Base-by-base conservation (phyloP, 2,329 filamentous ascomycete species). In the Pezicula neosporulosa region DNA sequence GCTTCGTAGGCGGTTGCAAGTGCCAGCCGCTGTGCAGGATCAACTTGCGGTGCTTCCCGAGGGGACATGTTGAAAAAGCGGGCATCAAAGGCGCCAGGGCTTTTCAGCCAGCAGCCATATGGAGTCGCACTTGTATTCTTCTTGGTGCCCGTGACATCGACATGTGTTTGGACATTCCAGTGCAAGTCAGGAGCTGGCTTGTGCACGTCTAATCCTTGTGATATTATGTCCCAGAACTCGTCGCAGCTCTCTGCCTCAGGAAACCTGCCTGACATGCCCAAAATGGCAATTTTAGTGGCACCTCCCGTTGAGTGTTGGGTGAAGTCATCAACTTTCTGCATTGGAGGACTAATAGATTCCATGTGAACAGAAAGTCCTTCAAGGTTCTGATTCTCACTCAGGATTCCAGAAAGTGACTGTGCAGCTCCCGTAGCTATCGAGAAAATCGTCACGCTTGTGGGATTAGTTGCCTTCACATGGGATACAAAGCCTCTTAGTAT, bases 51-150 rank as follows among this genome's bases (percentile, higher is more conserved):
- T 28, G 88, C 88, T 69, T 91, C 87, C 57, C 85, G 82, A 9
- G 87, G 87, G 27, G 87, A 90, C 83, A 91, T 90, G 69, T 89
- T 89, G 78, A 92, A 92, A 71, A 92, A 91, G 0, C 84, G 77
- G 18, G 86, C 83, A 60, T 92, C 88, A 61, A 92, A 92, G 47
- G 85, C 74, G 50, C 85, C 86, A 0, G 87, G 86, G 55, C 89
- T 80, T 54, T 89, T 81, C 12, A 51, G 75, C 71, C 72, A 90
- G 71, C 86, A 89, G 15, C 87, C 87, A 58, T 83, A 89, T 3
- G 83, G 85, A 1, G 86, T 88, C 67, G 87, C 83, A 47, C 82
- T 86, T 55, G 86, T 90, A 72, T 90, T 91, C 67, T 86, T 83
- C 41, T 74, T 77, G 68, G 89, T 89, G 18, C 86, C 85, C 4